Conservation (phyloP, 768 basidiomycete species). For the Phaeotremella skinneri region DNA sequence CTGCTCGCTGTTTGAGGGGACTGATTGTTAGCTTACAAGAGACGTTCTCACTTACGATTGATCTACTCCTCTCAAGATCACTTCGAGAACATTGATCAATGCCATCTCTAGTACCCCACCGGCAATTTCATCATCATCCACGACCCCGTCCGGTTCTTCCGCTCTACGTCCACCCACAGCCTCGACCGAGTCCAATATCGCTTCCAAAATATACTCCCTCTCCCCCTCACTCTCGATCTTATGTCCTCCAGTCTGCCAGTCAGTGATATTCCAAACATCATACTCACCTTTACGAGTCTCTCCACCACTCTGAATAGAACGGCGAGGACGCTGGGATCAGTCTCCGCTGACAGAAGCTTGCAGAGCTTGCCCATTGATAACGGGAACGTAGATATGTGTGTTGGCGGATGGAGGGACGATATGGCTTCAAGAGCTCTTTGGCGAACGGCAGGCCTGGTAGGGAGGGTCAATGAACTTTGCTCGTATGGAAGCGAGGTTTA, state of each 20-base stretch:
- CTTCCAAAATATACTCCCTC: conserved; percentile 26
- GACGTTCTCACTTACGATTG: neutral
- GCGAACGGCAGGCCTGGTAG: conserved; percentile 26
- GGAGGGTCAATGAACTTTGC: conserved; percentile 2
- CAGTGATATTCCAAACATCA: neutral
- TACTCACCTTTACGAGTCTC: conserved; percentile 23
- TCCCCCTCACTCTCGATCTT: conserved; percentile 20
- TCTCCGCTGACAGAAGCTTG: conserved; percentile 3
- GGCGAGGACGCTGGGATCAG: conserved; percentile 10
- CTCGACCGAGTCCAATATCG: conserved; percentile 12
- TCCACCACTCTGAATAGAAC: conserved; percentile 20
- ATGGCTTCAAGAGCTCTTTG: conserved; percentile 31
- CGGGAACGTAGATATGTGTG: conserved; percentile 19
- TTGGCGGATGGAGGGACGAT: conserved; percentile 14
- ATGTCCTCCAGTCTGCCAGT: conserved; percentile 17
- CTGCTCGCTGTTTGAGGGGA: neutral
- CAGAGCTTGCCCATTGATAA: conserved; percentile 30
- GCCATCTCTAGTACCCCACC: no score
- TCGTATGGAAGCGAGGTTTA: neutral
- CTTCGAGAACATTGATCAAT: no score
- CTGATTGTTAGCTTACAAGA: neutral
- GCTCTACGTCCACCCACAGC: conserved; percentile 11
- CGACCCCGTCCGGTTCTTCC: neutral
- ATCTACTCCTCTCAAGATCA: no score
- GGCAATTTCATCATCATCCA: neutral